phyloP scores from a whole-genome alignment of 2,329 filamentous ascomycete species.

The Pseudopithomyces chartarum region DNA sequence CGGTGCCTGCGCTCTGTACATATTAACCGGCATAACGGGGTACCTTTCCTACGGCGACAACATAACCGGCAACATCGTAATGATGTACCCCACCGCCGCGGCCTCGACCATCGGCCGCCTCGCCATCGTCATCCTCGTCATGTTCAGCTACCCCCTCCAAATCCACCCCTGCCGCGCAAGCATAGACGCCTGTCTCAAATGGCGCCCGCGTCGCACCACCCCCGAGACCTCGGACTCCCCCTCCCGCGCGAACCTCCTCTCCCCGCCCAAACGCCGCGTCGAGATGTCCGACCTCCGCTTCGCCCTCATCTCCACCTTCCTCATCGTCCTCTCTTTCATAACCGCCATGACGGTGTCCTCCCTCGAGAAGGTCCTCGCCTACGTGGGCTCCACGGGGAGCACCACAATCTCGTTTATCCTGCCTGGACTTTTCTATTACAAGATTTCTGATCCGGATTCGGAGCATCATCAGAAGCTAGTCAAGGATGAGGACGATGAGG shows the following conservation, averaged over 20 bases:
- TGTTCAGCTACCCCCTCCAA: constrained; percentile 95
- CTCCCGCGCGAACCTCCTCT: constrained; percentile 52
- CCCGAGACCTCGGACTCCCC: constrained; percentile 38
- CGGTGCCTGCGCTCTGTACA: constrained; percentile 82
- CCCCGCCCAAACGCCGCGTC: background rate
- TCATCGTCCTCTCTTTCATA: constrained; percentile 83
- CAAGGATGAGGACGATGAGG: constrained; percentile 90
- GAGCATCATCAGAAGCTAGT: constrained; percentile 82
- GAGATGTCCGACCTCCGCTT: constrained; percentile 87
- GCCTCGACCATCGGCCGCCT: constrained; percentile 91
- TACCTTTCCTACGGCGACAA: constrained; percentile 94
- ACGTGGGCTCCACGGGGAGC: constrained; percentile 91
- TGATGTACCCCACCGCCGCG: constrained; percentile 69
- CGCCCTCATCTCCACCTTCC: constrained; percentile 82
- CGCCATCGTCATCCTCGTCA: constrained; percentile 93
- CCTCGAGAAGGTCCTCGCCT: constrained; percentile 88
- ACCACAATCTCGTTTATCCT: constrained; percentile 98
- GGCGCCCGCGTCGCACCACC: constrained; percentile 66
- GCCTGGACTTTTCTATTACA: constrained; percentile 96
- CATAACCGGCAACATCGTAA: constrained; percentile 89
- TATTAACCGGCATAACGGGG: constrained; percentile 90
- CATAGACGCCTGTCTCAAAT: constrained; percentile 89
- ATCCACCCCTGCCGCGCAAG: constrained; percentile 96
- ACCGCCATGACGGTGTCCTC: constrained; percentile 90
- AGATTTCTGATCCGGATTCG: constrained; percentile 90